A percentile compares a stretch with the other conserved stretches of the same genome.
phyloP scores from a whole-genome alignment of 495 filamentous ascomycete genomes.

The Hypoxylon intermedium region DNA sequence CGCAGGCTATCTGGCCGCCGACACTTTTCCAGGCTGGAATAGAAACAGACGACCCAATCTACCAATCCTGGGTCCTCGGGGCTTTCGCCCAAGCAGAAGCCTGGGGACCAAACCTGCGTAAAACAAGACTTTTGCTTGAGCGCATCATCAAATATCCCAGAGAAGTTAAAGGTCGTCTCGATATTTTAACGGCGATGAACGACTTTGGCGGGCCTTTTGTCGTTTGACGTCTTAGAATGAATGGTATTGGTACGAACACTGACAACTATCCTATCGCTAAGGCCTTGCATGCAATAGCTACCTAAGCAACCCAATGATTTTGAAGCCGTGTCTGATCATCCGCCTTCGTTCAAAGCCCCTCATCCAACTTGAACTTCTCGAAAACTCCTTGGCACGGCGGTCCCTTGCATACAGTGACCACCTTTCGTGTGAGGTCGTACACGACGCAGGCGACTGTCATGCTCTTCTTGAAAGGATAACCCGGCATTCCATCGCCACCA shows the following conservation, averaged over 20 bases:
- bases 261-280: no score
- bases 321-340: no score
- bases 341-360: background rate
- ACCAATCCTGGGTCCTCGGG: conserved; percentile 4
- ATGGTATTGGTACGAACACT: background rate
- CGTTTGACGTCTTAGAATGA: background rate
- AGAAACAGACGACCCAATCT: conserved; percentile 2
- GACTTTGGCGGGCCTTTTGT: background rate
- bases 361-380: conserved; percentile 26
- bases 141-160: conserved; percentile 7
- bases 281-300: no score
- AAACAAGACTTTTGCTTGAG: conserved; percentile 3
- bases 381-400: conserved; percentile 33
- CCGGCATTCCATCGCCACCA: conserved; percentile 3
- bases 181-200: background rate
- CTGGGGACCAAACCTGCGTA: conserved; percentile 7
- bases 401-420: conserved; percentile 36
- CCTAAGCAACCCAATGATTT: no score
- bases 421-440: conserved; percentile 39
- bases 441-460: conserved; percentile 42
- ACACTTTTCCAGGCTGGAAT: conserved; percentile 2
- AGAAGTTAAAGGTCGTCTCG: background rate
- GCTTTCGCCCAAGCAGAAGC: conserved; percentile 7
- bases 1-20: conserved; percentile 7
- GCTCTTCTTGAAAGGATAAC: conserved; percentile 18